A percentile compares a stretch with the other conserved stretches of the same genome.
Conservation (phyloP, 2,329 filamentous ascomycete genomes). For the Pseudogymnoascus pannorum region DNA sequence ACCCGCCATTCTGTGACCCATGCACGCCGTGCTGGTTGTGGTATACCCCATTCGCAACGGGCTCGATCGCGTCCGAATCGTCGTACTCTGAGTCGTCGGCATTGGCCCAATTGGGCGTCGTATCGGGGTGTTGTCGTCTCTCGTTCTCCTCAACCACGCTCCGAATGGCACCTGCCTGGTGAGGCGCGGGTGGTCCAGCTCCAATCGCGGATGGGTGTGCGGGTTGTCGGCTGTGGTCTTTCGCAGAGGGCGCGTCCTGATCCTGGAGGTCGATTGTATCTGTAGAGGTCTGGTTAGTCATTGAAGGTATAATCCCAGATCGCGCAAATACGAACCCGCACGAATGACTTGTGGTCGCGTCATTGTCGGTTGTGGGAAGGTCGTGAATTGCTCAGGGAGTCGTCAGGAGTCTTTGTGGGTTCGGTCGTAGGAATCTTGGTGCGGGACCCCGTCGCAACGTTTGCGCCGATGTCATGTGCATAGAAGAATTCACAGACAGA, state of each 20-base stretch:
- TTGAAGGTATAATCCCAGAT: conserved; percentile 7
- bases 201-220: conserved; percentile 43
- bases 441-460: not conserved
- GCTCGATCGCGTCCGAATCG: conserved; percentile 37
- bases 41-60: conserved; percentile 53
- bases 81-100: conserved; percentile 31
- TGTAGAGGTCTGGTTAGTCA: conserved; percentile 35
- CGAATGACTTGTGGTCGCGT: conserved; percentile 49
- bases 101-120: conserved; percentile 47
- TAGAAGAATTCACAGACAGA: not conserved
- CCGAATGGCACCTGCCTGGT: conserved; percentile 79
- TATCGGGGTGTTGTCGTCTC: conserved; percentile 45
- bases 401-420: not conserved
- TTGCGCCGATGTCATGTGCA: conserved; percentile 3
- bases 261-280: conserved; percentile 95
- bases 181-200: conserved; percentile 50
- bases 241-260: conserved; percentile 70
- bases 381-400: not conserved
- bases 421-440: not conserved
- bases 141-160: conserved; percentile 69
- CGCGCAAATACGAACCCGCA: conserved; percentile 37
- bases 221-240: conserved; percentile 63
- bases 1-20: conserved; percentile 52
- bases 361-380: conserved; percentile 31
- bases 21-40: conserved; percentile 38